Conservation (phyloP, 768 basidiomycete species). For the Dentipellis sp. region DNA sequence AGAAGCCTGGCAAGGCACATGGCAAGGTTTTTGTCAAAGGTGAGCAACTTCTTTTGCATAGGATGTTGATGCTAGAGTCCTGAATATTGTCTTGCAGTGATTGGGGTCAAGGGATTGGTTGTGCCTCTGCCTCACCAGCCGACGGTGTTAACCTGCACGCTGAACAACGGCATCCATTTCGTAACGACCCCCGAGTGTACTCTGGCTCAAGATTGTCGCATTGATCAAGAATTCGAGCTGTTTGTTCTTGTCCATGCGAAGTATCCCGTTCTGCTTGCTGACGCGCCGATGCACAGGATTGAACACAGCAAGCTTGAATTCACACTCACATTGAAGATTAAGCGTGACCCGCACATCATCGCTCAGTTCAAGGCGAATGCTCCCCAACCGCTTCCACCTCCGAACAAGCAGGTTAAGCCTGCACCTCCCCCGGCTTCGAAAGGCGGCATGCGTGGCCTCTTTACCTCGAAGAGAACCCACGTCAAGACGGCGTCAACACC, state of each 20-base stretch:
- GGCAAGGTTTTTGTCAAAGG: constrained; percentile 96
- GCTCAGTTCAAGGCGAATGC: constrained; percentile 62
- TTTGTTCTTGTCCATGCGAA: constrained; percentile 27
- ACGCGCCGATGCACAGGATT: constrained; percentile 38
- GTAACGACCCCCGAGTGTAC: constrained; percentile 80
- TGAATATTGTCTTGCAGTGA: constrained; percentile 35
- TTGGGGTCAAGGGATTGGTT: constrained; percentile 62
- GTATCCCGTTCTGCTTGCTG: no score
- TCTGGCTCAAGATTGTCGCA: constrained; percentile 47
- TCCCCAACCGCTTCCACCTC: constrained; percentile 34
- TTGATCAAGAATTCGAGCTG: constrained; percentile 90
- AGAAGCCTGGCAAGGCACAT: constrained; percentile 69
- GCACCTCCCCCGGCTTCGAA: constrained; percentile 43
- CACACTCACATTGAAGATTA: constrained; percentile 80
- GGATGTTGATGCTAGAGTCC: neutral
- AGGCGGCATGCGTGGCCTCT: constrained; percentile 65
- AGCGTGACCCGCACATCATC: constrained; percentile 77
- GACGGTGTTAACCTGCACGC: constrained; percentile 72
- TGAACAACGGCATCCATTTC: constrained; percentile 96
- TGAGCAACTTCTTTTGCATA: constrained; percentile 20
- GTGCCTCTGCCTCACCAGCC: constrained; percentile 73
- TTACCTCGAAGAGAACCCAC: constrained; percentile 65
- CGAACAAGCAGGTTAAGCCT: constrained; percentile 18
- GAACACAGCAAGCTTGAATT: constrained; percentile 95
- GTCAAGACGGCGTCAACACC: constrained; percentile 30